Conservation (phyloP, 1,139 yeast genomes). For the Geotrichum macrosporum region DNA sequence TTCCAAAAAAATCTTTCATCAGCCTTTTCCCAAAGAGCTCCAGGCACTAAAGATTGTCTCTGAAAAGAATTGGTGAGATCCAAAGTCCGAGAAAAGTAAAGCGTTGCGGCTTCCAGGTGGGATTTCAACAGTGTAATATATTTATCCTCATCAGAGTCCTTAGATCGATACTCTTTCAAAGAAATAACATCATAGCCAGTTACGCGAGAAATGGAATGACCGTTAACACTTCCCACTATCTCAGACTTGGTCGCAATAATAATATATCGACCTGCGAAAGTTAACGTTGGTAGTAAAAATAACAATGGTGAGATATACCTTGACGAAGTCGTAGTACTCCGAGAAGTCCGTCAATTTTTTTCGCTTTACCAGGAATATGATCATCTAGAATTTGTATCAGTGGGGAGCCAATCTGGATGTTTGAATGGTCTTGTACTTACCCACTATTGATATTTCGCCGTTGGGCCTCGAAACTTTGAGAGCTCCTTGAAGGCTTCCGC, state of each 20-base stretch:
- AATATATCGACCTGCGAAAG: slow-evolving; percentile 39
- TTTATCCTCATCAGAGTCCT: slow-evolving; percentile 51
- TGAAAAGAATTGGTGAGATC: slow-evolving; percentile 85
- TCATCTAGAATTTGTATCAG: slow-evolving; percentile 7
- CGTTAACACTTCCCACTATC: slow-evolving; percentile 60
- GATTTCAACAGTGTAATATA: slow-evolving; percentile 61
- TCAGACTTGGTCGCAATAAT: slow-evolving; percentile 57
- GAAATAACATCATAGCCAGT: slow-evolving; percentile 59
- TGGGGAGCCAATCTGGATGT: neutral
- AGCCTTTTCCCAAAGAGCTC: slow-evolving; percentile 30
- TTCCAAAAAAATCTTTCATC: slow-evolving; percentile 93
- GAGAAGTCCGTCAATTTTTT: slow-evolving; percentile 57
- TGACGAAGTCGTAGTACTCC: slow-evolving; percentile 62
- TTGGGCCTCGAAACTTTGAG: slow-evolving; percentile 15
- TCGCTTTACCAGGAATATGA: slow-evolving; percentile 24
- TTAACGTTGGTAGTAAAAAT: neutral
- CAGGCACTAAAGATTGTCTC: slow-evolving; percentile 32
- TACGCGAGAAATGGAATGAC: slow-evolving; percentile 56
- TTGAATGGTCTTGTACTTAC: slow-evolving; percentile 6
- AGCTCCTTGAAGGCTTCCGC: neutral
- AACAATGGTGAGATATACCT: slow-evolving; percentile 29
- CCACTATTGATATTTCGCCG: slow-evolving; percentile 17
- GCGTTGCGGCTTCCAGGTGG: slow-evolving; percentile 69
- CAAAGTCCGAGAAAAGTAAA: slow-evolving; percentile 67
- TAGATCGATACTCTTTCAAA: slow-evolving; percentile 39